These are phyloP conservation scores for Gracilaria gracilis DNA, from an alignment of 23 red algal species.

Conservation along the genomic window DNA sequence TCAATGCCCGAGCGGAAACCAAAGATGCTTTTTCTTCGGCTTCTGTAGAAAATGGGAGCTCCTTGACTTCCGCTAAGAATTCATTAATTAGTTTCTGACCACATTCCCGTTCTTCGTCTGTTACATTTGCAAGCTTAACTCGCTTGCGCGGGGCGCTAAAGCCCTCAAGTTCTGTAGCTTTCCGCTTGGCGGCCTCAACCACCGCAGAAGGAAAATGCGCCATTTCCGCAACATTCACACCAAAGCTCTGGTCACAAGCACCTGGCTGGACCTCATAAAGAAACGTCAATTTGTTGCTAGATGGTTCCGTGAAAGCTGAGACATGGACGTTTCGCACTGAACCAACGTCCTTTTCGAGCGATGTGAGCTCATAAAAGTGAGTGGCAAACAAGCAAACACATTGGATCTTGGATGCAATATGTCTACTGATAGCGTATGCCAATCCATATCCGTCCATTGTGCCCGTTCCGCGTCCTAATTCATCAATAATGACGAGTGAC, in stretches of 20 bases:
- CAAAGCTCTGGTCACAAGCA: slow-evolving; percentile 92
- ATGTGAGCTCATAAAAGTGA: slow-evolving; percentile 96
- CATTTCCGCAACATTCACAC: slow-evolving; percentile 96
- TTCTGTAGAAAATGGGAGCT: slow-evolving; percentile 50
- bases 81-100: slow-evolving; percentile 52
- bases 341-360: slow-evolving; percentile 49
- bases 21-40: slow-evolving; percentile 22
- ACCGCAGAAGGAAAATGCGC: slow-evolving; percentile 87
- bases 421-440: slow-evolving; percentile 85
- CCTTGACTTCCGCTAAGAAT: slow-evolving; percentile 53
- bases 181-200: slow-evolving; percentile 69
- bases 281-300: slow-evolving; percentile 71
- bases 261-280: slow-evolving; percentile 91
- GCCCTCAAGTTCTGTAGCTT: slow-evolving; percentile 84
- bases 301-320: slow-evolving; percentile 65
- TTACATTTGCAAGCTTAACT: slow-evolving; percentile 32
- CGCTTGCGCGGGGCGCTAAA: slow-evolving; percentile 11
- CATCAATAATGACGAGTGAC: slow-evolving; percentile 94
- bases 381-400: slow-evolving; percentile 90
- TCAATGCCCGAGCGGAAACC: slow-evolving; percentile 18
- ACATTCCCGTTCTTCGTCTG: slow-evolving; percentile 38
- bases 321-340: slow-evolving; percentile 90
- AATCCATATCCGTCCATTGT: slow-evolving; percentile 95
- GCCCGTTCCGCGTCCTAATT: slow-evolving; percentile 94
- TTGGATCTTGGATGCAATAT: slow-evolving; percentile 66